These are phyloP conservation scores for Naganishia liquefaciens DNA, from an alignment of 1,284 basidiomycete species.

Conservation along the genomic window DNA sequence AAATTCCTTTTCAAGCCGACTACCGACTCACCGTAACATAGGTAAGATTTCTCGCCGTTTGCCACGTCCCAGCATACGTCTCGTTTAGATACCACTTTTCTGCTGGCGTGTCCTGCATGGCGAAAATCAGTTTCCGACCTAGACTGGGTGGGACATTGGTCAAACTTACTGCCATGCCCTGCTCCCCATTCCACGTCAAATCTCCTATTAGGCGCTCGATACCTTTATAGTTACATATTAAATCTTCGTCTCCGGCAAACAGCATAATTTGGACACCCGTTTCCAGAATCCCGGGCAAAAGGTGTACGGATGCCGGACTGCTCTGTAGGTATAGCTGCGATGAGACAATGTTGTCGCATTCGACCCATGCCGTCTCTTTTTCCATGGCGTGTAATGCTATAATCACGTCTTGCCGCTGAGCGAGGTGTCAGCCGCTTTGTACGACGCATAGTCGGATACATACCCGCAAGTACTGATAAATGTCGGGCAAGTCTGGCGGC, in stretches of 20 bases:
- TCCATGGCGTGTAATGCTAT: constrained; percentile 75
- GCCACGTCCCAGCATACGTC: constrained; percentile 84
- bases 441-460: constrained; percentile 44
- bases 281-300: constrained; percentile 74
- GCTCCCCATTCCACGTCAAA: constrained; percentile 80
- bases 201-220: constrained; percentile 79
- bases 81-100: constrained; percentile 78
- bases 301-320: constrained; percentile 70
- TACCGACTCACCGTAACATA: constrained; percentile 71
- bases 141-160: background rate
- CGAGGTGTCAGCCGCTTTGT: background rate
- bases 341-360: constrained; percentile 76
- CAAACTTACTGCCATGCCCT: constrained; percentile 75
- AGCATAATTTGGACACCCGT: constrained; percentile 80
- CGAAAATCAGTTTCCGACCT: background rate
- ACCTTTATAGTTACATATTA: constrained; percentile 94
- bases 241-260: constrained; percentile 92
- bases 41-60: constrained; percentile 81
- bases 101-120: constrained; percentile 65
- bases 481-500: constrained; percentile 81
- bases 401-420: constrained; percentile 75
- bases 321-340: constrained; percentile 62
- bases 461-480: constrained; percentile 79
- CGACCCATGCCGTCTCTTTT: constrained; percentile 81
- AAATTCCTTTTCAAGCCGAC: background rate